Conservation (phyloP, 371 early-diverging fungal genomes). For the Mucor mucedo region DNA sequence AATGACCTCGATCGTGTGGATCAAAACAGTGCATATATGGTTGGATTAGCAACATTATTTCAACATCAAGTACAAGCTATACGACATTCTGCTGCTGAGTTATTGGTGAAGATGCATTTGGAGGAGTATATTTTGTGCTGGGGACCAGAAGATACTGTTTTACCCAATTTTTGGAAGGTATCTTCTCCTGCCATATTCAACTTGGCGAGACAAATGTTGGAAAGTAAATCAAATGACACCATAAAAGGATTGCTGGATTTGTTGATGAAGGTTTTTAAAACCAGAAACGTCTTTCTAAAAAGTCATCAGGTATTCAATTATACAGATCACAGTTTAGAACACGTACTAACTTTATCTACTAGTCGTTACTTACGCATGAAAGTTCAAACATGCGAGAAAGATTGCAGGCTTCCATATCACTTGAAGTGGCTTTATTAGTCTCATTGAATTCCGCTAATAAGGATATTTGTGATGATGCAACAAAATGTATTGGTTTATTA, state of each 20-base stretch:
- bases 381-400: slow-evolving; percentile 68
- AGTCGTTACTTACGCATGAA: slow-evolving; percentile 32
- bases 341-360: slow-evolving; percentile 9
- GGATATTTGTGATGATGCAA: slow-evolving; percentile 67
- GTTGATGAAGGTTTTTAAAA: slow-evolving; percentile 60
- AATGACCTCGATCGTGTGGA: slow-evolving; percentile 46
- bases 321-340: not conserved
- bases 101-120: slow-evolving; percentile 65
- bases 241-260: slow-evolving; percentile 61
- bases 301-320: slow-evolving; percentile 43
- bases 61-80: slow-evolving; percentile 65
- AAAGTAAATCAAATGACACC: slow-evolving; percentile 61
- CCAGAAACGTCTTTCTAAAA: slow-evolving; percentile 70
- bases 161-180: slow-evolving; percentile 69
- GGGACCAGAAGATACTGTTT: slow-evolving; percentile 48
- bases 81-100: slow-evolving; percentile 68
- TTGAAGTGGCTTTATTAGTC: slow-evolving; percentile 79
- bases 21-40: slow-evolving; percentile 66
- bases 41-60: slow-evolving; percentile 65
- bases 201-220: slow-evolving; percentile 55
- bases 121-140: slow-evolving; percentile 58
- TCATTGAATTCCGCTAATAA: slow-evolving; percentile 74
- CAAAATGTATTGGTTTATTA: slow-evolving; percentile 62
- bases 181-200: slow-evolving; percentile 55
- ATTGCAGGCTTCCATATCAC: slow-evolving; percentile 68